These are phyloP conservation scores for Thymus quinquecostatus DNA, from an alignment of 257 asterid species.

Conservation along the genomic window DNA sequence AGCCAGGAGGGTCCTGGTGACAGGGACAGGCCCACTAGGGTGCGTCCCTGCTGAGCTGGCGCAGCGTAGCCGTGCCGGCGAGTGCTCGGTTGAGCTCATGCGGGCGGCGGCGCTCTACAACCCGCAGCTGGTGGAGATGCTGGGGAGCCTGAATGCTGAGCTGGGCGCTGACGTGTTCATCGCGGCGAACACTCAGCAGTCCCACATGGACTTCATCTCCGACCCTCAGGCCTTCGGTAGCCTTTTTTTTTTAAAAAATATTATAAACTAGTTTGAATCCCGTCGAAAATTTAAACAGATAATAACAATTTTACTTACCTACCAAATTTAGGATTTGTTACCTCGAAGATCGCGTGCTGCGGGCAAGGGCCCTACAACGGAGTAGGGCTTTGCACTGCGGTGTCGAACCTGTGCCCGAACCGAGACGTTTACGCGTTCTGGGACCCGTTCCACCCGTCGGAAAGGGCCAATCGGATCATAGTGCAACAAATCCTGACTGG, in stretches of 20 bases:
- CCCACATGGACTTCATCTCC: constrained; percentile 61
- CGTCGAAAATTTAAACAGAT: no score
- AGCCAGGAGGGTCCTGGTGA: constrained; percentile 61
- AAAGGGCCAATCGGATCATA: constrained; percentile 67
- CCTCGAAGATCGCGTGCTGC: constrained; percentile 81
- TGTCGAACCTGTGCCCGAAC: constrained; percentile 78
- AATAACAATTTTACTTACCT: neutral
- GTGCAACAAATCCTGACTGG: constrained; percentile 69
- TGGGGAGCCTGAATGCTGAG: constrained; percentile 47
- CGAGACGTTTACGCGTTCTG: constrained; percentile 74
- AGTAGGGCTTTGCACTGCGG: constrained; percentile 65
- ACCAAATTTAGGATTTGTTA: constrained; percentile 53
- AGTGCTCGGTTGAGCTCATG: constrained; percentile 62
- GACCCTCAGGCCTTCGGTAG: constrained; percentile 76
- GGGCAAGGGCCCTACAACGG: constrained; percentile 91
- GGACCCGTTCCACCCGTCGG: constrained; percentile 81
- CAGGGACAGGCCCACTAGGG: constrained; percentile 88
- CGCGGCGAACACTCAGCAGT: constrained; percentile 62
- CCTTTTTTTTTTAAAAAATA: no score
- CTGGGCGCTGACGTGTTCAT: constrained; percentile 61
- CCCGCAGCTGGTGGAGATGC: constrained; percentile 60
- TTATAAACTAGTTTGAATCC: no score
- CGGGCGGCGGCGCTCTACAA: constrained; percentile 65
- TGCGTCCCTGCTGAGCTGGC: constrained; percentile 91
- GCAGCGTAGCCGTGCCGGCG: constrained; percentile 61